Evolutionary conservation across 176 grass and related monocot genomes (phyloP).

Genomic region (Phyllostachys edulis): DNA sequence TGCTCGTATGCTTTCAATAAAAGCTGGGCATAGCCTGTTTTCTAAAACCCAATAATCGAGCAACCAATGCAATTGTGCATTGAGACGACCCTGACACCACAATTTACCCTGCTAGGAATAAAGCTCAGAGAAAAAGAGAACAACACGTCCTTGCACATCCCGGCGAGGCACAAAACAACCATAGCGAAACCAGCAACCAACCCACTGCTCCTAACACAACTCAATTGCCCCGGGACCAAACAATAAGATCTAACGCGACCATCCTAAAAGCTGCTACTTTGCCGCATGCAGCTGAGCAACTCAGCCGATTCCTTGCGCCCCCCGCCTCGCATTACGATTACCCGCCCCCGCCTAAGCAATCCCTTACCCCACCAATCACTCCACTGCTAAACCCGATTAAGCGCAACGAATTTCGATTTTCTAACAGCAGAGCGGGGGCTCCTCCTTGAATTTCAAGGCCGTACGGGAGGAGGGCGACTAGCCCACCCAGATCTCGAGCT

Average conservation of each 20-base stretch:
- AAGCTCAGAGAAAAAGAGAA: not conserved
- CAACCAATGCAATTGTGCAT: constrained; percentile 4
- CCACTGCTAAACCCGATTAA: not conserved
- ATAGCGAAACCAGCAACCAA: not conserved
- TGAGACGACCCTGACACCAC: not conserved
- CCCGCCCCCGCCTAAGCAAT: constrained; percentile 10
- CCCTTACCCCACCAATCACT: constrained; percentile 22
- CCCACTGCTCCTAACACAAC: not conserved
- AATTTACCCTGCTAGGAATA: not conserved
- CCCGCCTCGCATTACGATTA: constrained; percentile 18
- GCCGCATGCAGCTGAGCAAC: not conserved
- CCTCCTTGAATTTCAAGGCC: not conserved
- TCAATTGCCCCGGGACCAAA: not conserved
- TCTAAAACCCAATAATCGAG: not conserved
- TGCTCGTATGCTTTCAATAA: too few species aligned
- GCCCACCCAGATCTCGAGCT: constrained; percentile 36
- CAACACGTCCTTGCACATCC: not conserved
- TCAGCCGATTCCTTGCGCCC: not conserved
- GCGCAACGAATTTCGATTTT: not conserved
- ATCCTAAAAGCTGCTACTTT: not conserved
- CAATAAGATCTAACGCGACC: constrained; percentile 26
- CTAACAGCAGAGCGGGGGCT: not conserved
- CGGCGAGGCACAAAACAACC: not conserved
- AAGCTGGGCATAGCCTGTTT: too few species aligned
- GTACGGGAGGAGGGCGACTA: not conserved